Percentiles rank a stretch among this genome's conserved stretches.
phyloP scores from a whole-genome alignment of 129 eudicot genomes.

The Flaveria robusta region DNA sequence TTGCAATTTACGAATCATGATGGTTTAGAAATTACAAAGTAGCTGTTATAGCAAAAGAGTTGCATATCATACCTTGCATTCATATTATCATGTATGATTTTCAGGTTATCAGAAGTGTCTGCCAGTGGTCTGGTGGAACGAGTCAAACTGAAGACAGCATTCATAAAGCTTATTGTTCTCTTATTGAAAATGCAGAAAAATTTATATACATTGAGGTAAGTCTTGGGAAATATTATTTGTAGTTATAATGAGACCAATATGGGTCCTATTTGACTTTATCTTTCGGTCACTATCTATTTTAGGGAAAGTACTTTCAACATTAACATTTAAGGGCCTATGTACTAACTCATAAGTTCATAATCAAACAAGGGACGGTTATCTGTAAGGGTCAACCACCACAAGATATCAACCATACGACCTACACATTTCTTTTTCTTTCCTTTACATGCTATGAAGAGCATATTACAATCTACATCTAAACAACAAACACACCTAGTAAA shows the following conservation, averaged over 20 bases:
- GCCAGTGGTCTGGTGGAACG: constrained; percentile 98
- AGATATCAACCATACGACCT: background rate
- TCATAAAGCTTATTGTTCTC: constrained; percentile 85
- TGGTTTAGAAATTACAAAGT: constrained; percentile 1
- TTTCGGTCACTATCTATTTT: background rate
- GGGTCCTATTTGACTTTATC: background rate
- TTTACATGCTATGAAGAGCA: background rate
- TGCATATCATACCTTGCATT: background rate
- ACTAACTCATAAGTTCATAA: background rate
- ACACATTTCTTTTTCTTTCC: background rate
- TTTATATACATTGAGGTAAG: constrained; percentile 90
- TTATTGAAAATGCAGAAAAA: constrained; percentile 88
- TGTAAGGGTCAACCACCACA: background rate
- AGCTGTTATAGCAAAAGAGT: background rate
- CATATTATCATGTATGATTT: constrained; percentile 25
- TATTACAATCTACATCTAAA: constrained; percentile 8
- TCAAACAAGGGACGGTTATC: background rate
- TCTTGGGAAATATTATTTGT: background rate
- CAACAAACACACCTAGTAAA: no score
- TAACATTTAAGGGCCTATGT: background rate
- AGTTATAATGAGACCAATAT: constrained; percentile 1
- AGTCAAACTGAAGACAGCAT: constrained; percentile 97
- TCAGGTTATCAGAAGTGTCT: constrained; percentile 93
- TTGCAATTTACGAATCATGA: background rate
- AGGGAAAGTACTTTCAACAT: background rate